Evolutionary conservation across 495 filamentous ascomycete genomes (phyloP).

Genomic region (Trichoderma reesei): DNA sequence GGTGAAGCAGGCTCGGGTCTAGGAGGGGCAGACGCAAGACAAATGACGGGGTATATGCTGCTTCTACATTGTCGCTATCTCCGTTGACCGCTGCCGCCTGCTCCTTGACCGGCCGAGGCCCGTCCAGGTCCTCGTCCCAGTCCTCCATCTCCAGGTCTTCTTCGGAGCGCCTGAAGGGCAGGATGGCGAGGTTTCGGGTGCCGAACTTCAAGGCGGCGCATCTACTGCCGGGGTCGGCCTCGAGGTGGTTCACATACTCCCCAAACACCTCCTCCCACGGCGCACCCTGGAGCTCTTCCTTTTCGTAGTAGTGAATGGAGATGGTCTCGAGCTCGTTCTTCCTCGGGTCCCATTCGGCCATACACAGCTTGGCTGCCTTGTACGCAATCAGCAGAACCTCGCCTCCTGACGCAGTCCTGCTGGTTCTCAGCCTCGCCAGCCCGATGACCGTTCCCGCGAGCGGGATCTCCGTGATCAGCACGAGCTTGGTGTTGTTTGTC

Average conservation of each 20-base stretch:
- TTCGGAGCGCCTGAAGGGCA: slow-evolving; percentile 86
- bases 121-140: slow-evolving; percentile 71
- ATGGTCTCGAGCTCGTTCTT: slow-evolving; percentile 68
- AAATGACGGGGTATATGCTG: slow-evolving; percentile 84
- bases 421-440: slow-evolving; percentile 62
- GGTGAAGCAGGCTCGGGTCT: slow-evolving; percentile 76
- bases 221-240: slow-evolving; percentile 81
- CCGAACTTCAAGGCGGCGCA: slow-evolving; percentile 94
- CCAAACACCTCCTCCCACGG: slow-evolving; percentile 66
- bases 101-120: slow-evolving; percentile 38
- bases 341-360: slow-evolving; percentile 91
- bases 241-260: slow-evolving; percentile 64
- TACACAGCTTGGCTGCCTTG: slow-evolving; percentile 80
- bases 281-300: slow-evolving; percentile 69
- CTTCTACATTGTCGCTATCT: slow-evolving; percentile 44
- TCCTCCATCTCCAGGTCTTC: slow-evolving; percentile 83
- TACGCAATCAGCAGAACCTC: slow-evolving; percentile 77
- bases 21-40: slow-evolving; percentile 76
- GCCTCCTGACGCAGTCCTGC: slow-evolving; percentile 63
- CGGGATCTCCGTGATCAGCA: slow-evolving; percentile 73
- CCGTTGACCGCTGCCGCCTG: slow-evolving; percentile 40
- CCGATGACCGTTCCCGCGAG: slow-evolving; percentile 77
- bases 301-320: slow-evolving; percentile 96
- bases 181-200: slow-evolving; percentile 73
- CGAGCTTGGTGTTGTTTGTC: slow-evolving; percentile 59